phyloP scores from a whole-genome alignment of 768 basidiomycete genomes.

The Mycena amicta region DNA sequence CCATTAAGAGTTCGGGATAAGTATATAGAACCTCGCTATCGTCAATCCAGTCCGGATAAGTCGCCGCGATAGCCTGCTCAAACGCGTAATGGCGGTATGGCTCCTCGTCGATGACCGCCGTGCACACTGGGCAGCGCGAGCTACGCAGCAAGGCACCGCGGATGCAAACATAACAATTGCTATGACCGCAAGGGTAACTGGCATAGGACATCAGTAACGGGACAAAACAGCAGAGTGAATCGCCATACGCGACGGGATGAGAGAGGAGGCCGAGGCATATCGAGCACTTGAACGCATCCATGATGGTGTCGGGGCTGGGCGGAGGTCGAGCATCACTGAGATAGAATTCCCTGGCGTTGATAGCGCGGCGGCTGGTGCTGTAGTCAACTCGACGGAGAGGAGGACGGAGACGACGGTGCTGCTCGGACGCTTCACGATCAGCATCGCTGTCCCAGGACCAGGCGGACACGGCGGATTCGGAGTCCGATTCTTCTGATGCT shows the following conservation, averaged over 20 bases:
- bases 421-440: background rate
- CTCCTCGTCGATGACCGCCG: too few species aligned
- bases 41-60: too few species aligned
- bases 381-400: too few species aligned
- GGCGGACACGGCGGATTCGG: too few species aligned
- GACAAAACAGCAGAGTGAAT: background rate
- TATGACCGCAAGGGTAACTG: background rate
- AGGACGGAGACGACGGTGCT: too few species aligned
- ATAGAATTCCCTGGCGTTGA: background rate
- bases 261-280: background rate
- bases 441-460: too few species aligned
- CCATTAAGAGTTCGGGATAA: too few species aligned
- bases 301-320: background rate
- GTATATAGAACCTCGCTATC: too few species aligned
- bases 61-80: too few species aligned
- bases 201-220: background rate
- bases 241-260: background rate
- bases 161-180: background rate
- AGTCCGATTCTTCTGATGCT: too few species aligned
- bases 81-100: too few species aligned
- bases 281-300: background rate
- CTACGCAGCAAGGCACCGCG: background rate
- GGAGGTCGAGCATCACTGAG: background rate
- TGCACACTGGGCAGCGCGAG: background rate
- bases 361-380: background rate